Base-by-base conservation (phyloP, 768 basidiomycete species). In the Boletus speciosus region DNA sequence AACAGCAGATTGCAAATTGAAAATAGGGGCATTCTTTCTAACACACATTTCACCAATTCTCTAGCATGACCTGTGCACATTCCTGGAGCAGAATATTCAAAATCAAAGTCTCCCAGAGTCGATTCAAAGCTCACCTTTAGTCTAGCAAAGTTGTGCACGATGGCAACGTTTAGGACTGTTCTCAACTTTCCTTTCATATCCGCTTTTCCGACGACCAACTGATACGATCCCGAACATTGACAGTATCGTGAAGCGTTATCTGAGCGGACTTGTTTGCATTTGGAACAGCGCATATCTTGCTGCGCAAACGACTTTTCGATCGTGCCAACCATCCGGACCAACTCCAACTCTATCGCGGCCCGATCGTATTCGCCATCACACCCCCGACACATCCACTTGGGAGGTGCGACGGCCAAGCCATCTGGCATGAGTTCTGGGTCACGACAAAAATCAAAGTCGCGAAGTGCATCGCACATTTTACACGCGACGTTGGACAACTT, bases 361-460 rank as follows among this genome's bases (percentile, higher is more conserved):
- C 88, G 82, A 66, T 99, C 95, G 70, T 93, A 96, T 69, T 97
- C 91, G 32, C 86, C 85, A 19, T 81, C 82, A 60, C 94, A 97
- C 49, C 74, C 74, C 47, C 76, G 73, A 64, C 93, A 91, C 14
- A 74, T 65, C 92, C 90, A 93, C 51, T 79, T 82, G 19, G 72
- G 65, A 6, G 79, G 75, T 16, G 77, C 73, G 7, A 78, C 72
- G 35, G 79, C 71, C 55, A 73, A 58, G 62, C 78, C 73, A 58
- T 75, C 75, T 10, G 90, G 85, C 40, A 92, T 76, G 38, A 97
- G 78, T 54, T 93, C 89, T 11, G 84, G 79, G 71, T 98, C 96
- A 15, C 96, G 83, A 67, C 96, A 98, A 64, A 99, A 90, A 70
- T 99, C 97, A 63, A 99, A 90, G 68, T 96, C 93, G 3, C 89